Conservation (phyloP, 164 flowering plant species). For the Taxillus chinensis region DNA sequence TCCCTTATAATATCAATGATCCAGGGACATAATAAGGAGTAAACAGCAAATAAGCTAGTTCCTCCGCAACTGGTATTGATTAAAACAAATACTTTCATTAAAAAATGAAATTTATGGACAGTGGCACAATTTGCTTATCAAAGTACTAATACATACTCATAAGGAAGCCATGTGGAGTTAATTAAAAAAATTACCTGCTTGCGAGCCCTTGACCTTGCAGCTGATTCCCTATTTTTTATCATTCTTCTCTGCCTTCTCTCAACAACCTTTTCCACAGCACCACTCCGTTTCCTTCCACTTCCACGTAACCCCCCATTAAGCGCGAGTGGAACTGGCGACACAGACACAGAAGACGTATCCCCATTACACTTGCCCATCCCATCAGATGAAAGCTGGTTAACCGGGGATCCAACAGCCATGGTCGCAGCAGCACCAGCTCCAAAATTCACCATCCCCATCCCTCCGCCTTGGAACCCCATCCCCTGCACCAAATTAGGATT, state of each 20-base stretch:
- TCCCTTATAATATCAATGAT: no score
- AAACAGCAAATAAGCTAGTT: no score
- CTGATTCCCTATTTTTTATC: conserved; percentile 66
- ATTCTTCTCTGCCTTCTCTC: conserved; percentile 67
- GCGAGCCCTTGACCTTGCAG: conserved; percentile 68
- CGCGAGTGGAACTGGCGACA: conserved; percentile 63
- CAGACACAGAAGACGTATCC: conserved; percentile 62
- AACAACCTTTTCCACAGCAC: conserved; percentile 48
- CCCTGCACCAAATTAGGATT: conserved; percentile 17
- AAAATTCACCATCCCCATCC: conserved; percentile 48
- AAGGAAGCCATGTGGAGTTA: no score
- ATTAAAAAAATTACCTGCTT: conserved; percentile 36
- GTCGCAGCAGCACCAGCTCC: conserved; percentile 32
- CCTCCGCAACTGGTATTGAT: no score
- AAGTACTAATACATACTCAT: no score
- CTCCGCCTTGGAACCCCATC: conserved; percentile 22
- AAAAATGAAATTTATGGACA: no score
- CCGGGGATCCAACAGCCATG: conserved; percentile 50
- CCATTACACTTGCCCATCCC: conserved; percentile 66
- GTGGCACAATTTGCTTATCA: no score
- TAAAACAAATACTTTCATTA: no score
- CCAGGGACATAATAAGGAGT: no score
- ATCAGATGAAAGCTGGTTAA: conserved; percentile 56
- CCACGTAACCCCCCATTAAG: conserved; percentile 61
- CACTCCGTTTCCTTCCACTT: conserved; percentile 36